These are phyloP conservation scores for Gloeopeniophorella convolvens DNA, from an alignment of 768 basidiomycete species.

Conservation along the genomic window DNA sequence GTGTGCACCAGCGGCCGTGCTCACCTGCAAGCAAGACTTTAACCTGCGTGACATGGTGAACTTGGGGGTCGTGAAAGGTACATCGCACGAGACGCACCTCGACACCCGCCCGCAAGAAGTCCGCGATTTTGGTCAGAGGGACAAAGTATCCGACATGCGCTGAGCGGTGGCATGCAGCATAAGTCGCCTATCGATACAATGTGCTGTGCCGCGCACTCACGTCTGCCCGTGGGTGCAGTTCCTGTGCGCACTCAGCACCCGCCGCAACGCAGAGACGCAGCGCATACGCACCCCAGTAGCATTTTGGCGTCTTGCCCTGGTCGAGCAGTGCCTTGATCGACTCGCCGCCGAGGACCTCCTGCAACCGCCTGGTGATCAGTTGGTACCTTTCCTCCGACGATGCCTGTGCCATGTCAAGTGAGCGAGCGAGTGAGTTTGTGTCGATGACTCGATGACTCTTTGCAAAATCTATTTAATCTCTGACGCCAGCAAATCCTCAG, in stretches of 20 bases:
- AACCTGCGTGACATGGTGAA: slow-evolving; percentile 40
- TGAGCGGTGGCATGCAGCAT: slow-evolving; percentile 30
- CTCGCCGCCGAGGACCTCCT: slow-evolving; percentile 86
- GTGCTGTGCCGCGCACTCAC: slow-evolving; percentile 41
- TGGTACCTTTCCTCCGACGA: slow-evolving; percentile 50
- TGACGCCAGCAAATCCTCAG: no score
- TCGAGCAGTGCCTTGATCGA: slow-evolving; percentile 71
- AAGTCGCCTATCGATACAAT: no score
- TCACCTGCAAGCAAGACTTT: slow-evolving; percentile 75
- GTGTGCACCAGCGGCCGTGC: slow-evolving; percentile 10
- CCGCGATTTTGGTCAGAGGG: slow-evolving; percentile 89
- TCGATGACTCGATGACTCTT: background rate
- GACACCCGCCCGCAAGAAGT: slow-evolving; percentile 91
- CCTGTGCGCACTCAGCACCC: slow-evolving; percentile 40
- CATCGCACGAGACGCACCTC: slow-evolving; percentile 44
- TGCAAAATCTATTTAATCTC: no score
- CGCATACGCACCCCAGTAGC: slow-evolving; percentile 79
- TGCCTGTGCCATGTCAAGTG: slow-evolving; percentile 1
- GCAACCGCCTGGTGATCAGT: slow-evolving; percentile 77
- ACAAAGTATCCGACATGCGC: slow-evolving; percentile 98
- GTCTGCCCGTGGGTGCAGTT: slow-evolving; percentile 88
- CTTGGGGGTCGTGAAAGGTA: slow-evolving; percentile 18
- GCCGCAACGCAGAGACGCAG: background rate
- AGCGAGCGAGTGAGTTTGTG: background rate
- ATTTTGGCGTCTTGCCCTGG: slow-evolving; percentile 70